Evolutionary conservation across 352 stramenopile genomes (phyloP), one percentile per base, ranked within the genome.

Genomic region (Aphanomyces cochlioides): DNA sequence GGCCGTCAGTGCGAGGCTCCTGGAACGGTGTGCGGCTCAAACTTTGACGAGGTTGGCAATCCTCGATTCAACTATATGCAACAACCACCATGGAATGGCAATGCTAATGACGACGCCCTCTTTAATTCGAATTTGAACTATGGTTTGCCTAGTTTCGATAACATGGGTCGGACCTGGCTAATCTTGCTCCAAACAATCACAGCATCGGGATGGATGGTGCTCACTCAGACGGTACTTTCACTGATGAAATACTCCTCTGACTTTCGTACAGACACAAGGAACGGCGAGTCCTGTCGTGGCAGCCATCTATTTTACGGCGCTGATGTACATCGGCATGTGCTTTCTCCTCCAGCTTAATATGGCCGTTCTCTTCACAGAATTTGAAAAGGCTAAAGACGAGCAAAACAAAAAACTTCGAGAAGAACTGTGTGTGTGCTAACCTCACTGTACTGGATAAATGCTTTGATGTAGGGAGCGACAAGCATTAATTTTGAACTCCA

Each of bases 291-390:
- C 92, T 64, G 43, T 87, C 5, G 59, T 96, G 2, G 88, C 71
- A 5, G 77, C 79, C 1, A 57, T 97, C 1, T 97, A 96, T 72
- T 98, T 98, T 66, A 78, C 93, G 13, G 67, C 83, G 3, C 75
- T 98, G 1, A 87, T 98, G 28, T 88, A 97, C 56, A 95, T 97
- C 47, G 94, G 88, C n/a, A 90, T 87, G 0, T 97, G 97, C 68
- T 98, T 98, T 73, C 79, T 97, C 19, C 90, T 98, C 76, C 97
- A 98, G 69, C 74, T 98, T 28, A 90, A 88, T 6, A 81, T 98
- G 17, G 92, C 92, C 8, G 93, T 98, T 56, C 93, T 98, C 74
- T 94, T 85, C 17, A 87, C 96, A 19, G 86, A 95, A 40, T 98
- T 96, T 37, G 61, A 69, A n/a, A 56, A 71, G 63, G 71, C 72